phyloP scores from a whole-genome alignment of 352 stramenopile species.

The Globisporangium apiculatum region DNA sequence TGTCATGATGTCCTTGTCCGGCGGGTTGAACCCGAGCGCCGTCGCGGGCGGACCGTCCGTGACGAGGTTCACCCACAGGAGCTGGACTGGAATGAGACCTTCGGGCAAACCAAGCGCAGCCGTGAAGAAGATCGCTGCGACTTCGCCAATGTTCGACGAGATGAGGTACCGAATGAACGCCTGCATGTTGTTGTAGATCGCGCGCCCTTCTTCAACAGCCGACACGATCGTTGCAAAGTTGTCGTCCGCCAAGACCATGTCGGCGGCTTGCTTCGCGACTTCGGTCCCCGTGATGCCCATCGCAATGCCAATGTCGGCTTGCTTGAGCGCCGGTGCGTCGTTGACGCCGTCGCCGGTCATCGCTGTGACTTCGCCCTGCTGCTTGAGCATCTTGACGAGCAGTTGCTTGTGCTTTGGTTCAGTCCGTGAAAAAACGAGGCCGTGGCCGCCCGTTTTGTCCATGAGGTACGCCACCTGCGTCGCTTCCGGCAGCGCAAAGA shows the following conservation, averaged over 20 bases:
- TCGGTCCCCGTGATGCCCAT: slow-evolving; percentile 98
- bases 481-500: slow-evolving; percentile 90
- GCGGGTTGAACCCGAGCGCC: slow-evolving; percentile 98
- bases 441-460: slow-evolving; percentile 58
- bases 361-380: slow-evolving; percentile 90
- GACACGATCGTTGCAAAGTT: slow-evolving; percentile 99
- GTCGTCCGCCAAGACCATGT: slow-evolving; percentile 98
- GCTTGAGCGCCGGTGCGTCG: slow-evolving; percentile 96
- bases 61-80: slow-evolving; percentile 99
- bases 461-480: slow-evolving; percentile 91
- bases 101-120: slow-evolving; percentile 94
- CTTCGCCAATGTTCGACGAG: slow-evolving; percentile 98
- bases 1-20: slow-evolving; percentile 97
- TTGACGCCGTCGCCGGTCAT: slow-evolving; percentile 99
- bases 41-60: slow-evolving; percentile 98
- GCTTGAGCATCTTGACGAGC: slow-evolving; percentile 94
- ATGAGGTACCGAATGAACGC: slow-evolving; percentile 99
- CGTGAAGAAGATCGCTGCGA: slow-evolving; percentile 98
- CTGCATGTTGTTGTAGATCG: slow-evolving; percentile 97
- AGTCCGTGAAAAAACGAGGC: slow-evolving; percentile 96
- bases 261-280: slow-evolving; percentile 95
- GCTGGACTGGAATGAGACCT: slow-evolving; percentile 96
- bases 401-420: slow-evolving; percentile 98
- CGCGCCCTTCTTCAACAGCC: slow-evolving; percentile 78
- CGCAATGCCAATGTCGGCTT: slow-evolving; percentile 97